Evolutionary conservation across 495 filamentous ascomycete species (phyloP), one percentile per base, ranked within the genome.

Genomic region (Entonaema liquescens): DNA sequence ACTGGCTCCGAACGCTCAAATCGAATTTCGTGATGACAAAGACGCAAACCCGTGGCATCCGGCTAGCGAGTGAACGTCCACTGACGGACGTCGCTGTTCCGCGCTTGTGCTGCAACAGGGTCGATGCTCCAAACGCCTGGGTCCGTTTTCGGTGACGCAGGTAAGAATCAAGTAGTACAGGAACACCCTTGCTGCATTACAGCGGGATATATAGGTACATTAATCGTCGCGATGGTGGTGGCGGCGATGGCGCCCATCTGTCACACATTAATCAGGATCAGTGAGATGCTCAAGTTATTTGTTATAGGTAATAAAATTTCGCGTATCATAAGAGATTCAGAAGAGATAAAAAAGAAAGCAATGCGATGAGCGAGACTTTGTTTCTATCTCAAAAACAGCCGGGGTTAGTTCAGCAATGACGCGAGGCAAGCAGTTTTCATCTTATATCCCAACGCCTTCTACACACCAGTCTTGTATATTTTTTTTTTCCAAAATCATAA

Each of bases 241-340:
- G 74, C 69, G 79, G 53, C 71, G 78, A 31, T 66, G 75, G 59
- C 65, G 75, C 50, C 71, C 75, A 77, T 81, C 79, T 81, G 70
- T 81, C 72, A 79, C 77, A 74, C 65, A 68, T 21, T 26, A 59
- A 59, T 61, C 40, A 72, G 21, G 31, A 79, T 76, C 74, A 79
- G 75, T 69, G 66, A 74, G 44, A 28, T 31, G 65, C 62, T 68
- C 68, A 65, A 69, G 35, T 8, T 54, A 56, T 56, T 31, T 64
- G 52, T 59, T 19, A 63, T 53, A 61, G 33, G 60, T 53, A 61
- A 40, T 60, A 70, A 17, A 72, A 58, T 58, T 74, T 65, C 66
- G 70, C 57, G 57, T 61, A 70, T 59, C 44, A 13, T 62, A 57
- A 50, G 67, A 73, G 62, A 76, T 64, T 68, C 54, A 65, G 60